Evolutionary conservation across 495 filamentous ascomycete species (phyloP), one percentile per base, ranked within the genome.

Genomic region (Cercophora sp.): DNA sequence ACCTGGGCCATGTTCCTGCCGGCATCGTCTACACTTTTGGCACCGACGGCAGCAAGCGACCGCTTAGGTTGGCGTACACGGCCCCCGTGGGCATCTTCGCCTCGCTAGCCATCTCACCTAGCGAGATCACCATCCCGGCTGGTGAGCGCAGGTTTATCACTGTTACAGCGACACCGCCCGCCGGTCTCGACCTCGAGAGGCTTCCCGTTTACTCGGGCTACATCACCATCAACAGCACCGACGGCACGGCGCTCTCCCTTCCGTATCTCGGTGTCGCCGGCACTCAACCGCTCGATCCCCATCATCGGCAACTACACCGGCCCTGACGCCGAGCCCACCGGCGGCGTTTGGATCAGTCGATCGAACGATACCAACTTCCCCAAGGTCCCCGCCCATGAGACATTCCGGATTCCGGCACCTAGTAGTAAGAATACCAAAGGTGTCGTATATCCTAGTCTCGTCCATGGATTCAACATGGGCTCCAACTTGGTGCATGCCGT

Each of bases 171-270:
- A 68, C 63, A 4, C 62, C 76, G 1, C 78, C 78, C 15, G 49
- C 56, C 8, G 57, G 54, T 20, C 56, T 78, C 1, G 56, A 76
- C 16, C 56, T 65, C 39, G 58, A 62, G 27, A 73, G 69, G 10
- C 65, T 79, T 19, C 76, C 74, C 1, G 70, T 80, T 9, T 80
- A 79, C 57, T 78, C 75, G 0, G 78, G 78, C 45, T 78, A 76
- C 63, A 69, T 80, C 35, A 60, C 73, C 34, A 45, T 80, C 51
- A 78, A 73, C 55, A 70, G 74, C 51, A 67, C 74, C 18, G 76
- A 78, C 60, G 73, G 73, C 11, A 63, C 62, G 18, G n/a, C n/a
- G n/a, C 62, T 77, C 25, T 74, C 74, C 8, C 62, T 80, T 3
- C 78, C 77, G 1, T 80, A 80, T 56, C 65, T 76, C 50, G 78